These are phyloP conservation scores for Meyerozyma sp. DNA, from an alignment of 1,139 yeast species.

Conservation along the genomic window DNA sequence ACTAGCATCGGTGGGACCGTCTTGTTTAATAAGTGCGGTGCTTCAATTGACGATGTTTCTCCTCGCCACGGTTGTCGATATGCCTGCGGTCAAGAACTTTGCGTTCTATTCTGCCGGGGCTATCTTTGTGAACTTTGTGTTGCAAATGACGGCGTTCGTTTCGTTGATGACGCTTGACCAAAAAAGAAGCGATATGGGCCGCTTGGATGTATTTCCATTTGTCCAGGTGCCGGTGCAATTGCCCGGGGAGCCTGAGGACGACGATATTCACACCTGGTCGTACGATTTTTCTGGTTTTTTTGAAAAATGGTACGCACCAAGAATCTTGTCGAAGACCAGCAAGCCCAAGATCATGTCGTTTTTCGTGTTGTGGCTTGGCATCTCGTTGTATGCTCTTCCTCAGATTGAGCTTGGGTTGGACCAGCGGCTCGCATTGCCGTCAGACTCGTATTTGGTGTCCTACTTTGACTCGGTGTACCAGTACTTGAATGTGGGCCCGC, in stretches of 20 bases:
- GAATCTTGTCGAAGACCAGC: constrained; percentile 43
- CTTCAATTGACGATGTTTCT: constrained; percentile 76
- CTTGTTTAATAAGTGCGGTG: constrained; percentile 70
- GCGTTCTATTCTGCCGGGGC: constrained; percentile 91
- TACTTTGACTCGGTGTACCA: constrained; percentile 74
- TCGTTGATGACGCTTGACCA: constrained; percentile 70
- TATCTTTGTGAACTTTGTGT: constrained; percentile 63
- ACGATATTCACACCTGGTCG: constrained; percentile 13
- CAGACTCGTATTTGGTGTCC: constrained; percentile 70
- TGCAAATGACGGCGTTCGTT: constrained; percentile 80
- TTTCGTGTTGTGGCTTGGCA: constrained; percentile 59
- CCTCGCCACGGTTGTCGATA: constrained; percentile 73
- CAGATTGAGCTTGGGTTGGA: constrained; percentile 73
- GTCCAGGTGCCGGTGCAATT: constrained; percentile 14
- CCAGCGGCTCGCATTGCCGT: constrained; percentile 83
- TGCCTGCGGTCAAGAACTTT: constrained; percentile 96
- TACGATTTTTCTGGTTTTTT: constrained; percentile 24
- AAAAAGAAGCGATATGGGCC: constrained; percentile 48
- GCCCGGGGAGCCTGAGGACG: constrained; percentile 9
- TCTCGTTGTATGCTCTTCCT: constrained; percentile 68
- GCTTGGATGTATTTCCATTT: constrained; percentile 60
- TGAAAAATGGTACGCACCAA: constrained; percentile 44
- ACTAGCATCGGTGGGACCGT: constrained; percentile 76
- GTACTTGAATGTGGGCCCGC: constrained; percentile 85
- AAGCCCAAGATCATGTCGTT: constrained; percentile 46